Evolutionary conservation across 108 stramenopile species (phyloP).

Genomic region (Aurantiochytrium sp.): DNA sequence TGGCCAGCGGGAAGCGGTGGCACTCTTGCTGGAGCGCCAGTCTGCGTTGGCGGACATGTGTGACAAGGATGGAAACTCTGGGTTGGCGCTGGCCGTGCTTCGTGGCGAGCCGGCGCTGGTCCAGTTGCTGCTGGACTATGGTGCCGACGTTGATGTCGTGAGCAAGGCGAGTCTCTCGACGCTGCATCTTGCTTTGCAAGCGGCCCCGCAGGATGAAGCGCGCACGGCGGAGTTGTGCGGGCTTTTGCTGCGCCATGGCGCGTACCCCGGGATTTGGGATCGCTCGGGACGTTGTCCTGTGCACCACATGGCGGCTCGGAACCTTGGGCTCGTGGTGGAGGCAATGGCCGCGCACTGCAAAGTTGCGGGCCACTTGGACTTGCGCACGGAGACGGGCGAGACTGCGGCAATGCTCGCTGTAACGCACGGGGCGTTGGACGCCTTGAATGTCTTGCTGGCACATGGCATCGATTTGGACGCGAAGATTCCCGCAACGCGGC

Average conservation of each 20-base stretch:
- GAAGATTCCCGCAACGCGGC: neutral
- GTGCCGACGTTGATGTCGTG: neutral
- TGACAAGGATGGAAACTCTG: neutral
- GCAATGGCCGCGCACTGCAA: neutral
- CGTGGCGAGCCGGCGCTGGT: neutral
- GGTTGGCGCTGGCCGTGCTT: neutral
- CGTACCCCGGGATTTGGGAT: neutral
- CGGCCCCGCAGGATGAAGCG: neutral
- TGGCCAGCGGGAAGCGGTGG: neutral
- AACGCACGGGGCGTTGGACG: neutral
- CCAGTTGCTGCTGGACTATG: neutral
- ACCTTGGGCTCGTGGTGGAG: neutral
- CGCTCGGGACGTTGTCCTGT: neutral
- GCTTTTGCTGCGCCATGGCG: neutral
- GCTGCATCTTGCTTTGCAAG: neutral
- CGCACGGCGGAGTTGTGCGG: neutral
- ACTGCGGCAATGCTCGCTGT: neutral
- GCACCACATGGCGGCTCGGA: neutral
- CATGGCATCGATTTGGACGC: neutral
- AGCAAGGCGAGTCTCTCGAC: neutral
- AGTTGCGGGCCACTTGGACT: neutral
- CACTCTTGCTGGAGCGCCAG: neutral
- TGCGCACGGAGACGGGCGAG: neutral
- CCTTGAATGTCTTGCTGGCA: neutral
- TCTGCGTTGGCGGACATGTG: neutral